Base-by-base conservation (phyloP, 2,329 filamentous ascomycete species). In the Thielaviopsis ethacetica region DNA sequence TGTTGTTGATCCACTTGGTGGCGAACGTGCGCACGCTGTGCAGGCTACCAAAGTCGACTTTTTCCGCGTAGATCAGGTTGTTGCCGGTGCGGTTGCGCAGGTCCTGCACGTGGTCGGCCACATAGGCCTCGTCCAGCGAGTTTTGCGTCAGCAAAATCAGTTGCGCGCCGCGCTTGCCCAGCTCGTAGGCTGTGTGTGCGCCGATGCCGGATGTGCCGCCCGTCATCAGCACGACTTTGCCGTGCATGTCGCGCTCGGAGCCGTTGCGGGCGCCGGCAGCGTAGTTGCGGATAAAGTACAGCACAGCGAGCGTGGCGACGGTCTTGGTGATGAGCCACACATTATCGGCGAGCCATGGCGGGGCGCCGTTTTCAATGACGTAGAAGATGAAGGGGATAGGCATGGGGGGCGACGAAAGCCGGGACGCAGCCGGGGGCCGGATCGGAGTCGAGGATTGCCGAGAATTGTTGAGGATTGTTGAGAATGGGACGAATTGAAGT, bases 1-100 rank as follows among this genome's bases (percentile, higher is more conserved):
- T 81, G 70, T 96, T 97, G 70, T 98, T 91, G 64, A 98, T 89
- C 91, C 94, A 98, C 74, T 89, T 91, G 0, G 93, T 98, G 13
- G 93, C 93, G 69, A 98, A 98, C 63, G 84, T 79, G 47, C 93
- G 86, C 65, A 98, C 85, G 69, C 88, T 94, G 69, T 95, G 83
- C n/a, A 98, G 76, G 17, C 86, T 91, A 13, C 85, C 74, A 27
- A 98, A 80, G 68, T 98, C 90, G 65, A 95, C 89, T 71, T 95
- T 88, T 71, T 98, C 93, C 61, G 93, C 90, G 66, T 95, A 97
- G 65, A 98, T 88, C 67, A 98, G 77, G 61, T 91, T 77, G 72
- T 97, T 97, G 34, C 81, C 78, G 7, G 89, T 88, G 58, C 78
- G 76, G 27, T 78, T 75, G 59, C 94, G 85, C 50, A 98, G 71